Evolutionary conservation across 257 asterid genomes (phyloP).

Genomic region (Solanum paucissectum): DNA sequence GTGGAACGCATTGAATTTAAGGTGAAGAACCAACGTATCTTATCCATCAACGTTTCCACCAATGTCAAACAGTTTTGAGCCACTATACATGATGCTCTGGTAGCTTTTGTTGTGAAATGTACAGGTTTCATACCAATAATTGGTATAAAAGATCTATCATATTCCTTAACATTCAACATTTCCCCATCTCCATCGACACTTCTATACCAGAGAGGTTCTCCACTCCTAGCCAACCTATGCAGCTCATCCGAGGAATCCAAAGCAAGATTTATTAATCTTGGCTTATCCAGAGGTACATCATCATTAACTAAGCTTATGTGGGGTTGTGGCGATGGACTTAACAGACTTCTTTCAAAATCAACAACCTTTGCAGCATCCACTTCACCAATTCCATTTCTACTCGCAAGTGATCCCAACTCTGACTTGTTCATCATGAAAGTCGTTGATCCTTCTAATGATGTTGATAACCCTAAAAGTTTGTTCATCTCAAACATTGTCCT

Average conservation of each 20-base stretch:
- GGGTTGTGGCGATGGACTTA: too few species aligned
- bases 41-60: background rate
- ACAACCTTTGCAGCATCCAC: background rate
- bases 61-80: constrained; percentile 29
- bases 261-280: constrained; percentile 24
- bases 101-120: constrained; percentile 55
- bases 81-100: constrained; percentile 40
- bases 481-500: too few species aligned
- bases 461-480: too few species aligned
- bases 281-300: too few species aligned
- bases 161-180: constrained; percentile 50
- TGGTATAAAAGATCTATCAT: constrained; percentile 32
- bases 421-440: too few species aligned
- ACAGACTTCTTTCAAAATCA: too few species aligned
- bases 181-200: constrained; percentile 8
- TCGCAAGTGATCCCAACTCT: too few species aligned
- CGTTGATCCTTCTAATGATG: too few species aligned
- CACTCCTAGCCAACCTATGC: constrained; percentile 39
- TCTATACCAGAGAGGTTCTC: constrained; percentile 49
- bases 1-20: too few species aligned
- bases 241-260: constrained; percentile 57
- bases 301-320: too few species aligned
- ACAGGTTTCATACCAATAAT: constrained; percentile 40
- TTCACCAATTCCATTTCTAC: constrained; percentile 22
- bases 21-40: too few species aligned